phyloP scores from a whole-genome alignment of 257 asterid species.

The Capsicum chinense region DNA sequence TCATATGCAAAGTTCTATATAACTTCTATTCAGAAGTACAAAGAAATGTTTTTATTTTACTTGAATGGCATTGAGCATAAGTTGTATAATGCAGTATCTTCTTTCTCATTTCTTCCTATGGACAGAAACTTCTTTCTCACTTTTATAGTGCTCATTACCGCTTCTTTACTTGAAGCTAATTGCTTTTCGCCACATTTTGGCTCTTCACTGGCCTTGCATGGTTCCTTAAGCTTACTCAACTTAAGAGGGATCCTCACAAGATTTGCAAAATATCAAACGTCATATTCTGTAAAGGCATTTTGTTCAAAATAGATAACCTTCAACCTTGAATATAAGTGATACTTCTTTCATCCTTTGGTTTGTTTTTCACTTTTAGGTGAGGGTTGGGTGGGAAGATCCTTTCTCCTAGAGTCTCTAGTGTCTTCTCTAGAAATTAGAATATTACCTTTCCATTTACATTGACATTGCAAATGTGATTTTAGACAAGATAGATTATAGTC shows the following conservation, averaged over 20 bases:
- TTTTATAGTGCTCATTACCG: not conserved
- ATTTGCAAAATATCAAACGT: not conserved
- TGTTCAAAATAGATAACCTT: not conserved
- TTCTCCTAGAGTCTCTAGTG: not conserved
- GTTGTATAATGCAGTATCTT: not conserved
- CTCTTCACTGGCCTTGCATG: not conserved
- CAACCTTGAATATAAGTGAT: not conserved
- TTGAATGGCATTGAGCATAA: not conserved
- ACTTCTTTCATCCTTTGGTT: not conserved
- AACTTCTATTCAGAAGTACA: not conserved
- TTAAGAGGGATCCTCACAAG: conserved; percentile 9
- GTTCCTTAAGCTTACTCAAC: not conserved
- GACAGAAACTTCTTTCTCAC: not conserved
- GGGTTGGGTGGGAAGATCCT: not conserved
- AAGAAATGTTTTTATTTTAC: not conserved
- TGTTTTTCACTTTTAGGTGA: not conserved
- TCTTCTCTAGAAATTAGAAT: not conserved
- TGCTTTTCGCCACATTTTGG: not conserved
- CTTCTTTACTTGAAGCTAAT: not conserved
- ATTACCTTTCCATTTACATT: not conserved
- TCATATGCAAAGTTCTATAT: too few species aligned
- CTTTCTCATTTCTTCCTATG: not conserved
- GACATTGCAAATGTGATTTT: not conserved
- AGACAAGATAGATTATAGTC: not conserved
- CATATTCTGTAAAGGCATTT: not conserved